Conservation (phyloP, 1,284 basidiomycete genomes). For the Ustilago trichophora region DNA sequence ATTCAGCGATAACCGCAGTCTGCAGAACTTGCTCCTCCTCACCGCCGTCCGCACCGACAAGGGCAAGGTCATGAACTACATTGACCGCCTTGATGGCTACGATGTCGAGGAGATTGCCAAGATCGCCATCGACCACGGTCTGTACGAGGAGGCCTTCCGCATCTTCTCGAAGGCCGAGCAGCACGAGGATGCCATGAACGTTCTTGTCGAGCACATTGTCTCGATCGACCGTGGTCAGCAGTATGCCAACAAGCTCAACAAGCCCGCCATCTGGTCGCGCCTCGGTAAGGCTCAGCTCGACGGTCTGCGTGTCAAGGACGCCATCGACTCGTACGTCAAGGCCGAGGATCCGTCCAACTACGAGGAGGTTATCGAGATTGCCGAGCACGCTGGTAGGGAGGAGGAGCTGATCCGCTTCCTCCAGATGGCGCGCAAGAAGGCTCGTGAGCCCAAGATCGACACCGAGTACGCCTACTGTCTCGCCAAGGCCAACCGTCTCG, state of each 20-base stretch:
- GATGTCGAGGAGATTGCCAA: constrained; percentile 93
- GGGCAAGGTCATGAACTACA: constrained; percentile 97
- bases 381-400: constrained; percentile 94
- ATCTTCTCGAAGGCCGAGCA: constrained; percentile 65
- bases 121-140: constrained; percentile 94
- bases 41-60: constrained; percentile 98
- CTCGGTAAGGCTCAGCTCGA: constrained; percentile 99
- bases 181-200: constrained; percentile 83
- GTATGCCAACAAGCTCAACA: constrained; percentile 95
- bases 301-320: constrained; percentile 96
- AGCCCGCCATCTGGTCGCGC: constrained; percentile 95
- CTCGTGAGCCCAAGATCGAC: constrained; percentile 97
- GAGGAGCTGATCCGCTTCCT: constrained; percentile 97
- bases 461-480: constrained; percentile 72
- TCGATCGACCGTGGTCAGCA: constrained; percentile 96
- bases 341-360: constrained; percentile 96
- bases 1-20: constrained; percentile 85
- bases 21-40: constrained; percentile 83
- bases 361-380: constrained; percentile 94
- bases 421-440: constrained; percentile 98
- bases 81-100: constrained; percentile 96
- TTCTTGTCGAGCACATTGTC: constrained; percentile 97
- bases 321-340: constrained; percentile 99
- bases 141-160: constrained; percentile 91
- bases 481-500: constrained; percentile 64